Evolutionary conservation across 352 stramenopile species (phyloP), one percentile per base, ranked within the genome.

Genomic region (Ophiocytium majus): DNA sequence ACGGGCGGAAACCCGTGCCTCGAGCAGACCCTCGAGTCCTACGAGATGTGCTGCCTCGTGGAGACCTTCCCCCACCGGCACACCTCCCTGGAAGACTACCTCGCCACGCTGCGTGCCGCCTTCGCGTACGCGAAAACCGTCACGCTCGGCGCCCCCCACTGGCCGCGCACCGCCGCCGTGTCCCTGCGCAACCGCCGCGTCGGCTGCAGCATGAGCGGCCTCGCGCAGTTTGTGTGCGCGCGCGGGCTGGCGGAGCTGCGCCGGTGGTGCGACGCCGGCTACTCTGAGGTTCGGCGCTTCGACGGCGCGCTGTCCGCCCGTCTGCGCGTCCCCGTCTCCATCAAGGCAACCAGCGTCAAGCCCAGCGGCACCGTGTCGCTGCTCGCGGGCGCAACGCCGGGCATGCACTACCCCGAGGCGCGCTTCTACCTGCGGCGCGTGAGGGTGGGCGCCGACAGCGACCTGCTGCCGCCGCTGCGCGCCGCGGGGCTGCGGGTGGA

Each of bases 11-110:
- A 98, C 83, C 94, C 95, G 19, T 98, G 94, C 80, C 88, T 98
- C 14, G 95, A 98, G 89, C 94, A 97, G 85, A 92, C 91, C 9
- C 84, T 93, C 28, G 91, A 98, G 90, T 97, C 93, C 63, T 97
- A 97, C 88, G 95, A 98, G 88, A 95, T 98, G 90, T 98, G 95
- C 86, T 97, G 95, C 63, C 91, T 98, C n/a, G 95, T 98, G 10
- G 95, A 98, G 90, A 98, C 95, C 0, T 97, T 98, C 88, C 95
- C 95, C n/a, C 88, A 86, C 76, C 86, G 81, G 84, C 84, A 88
- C 50, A 74, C 80, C 32, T 82, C 85, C 32, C 79, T 97, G 0
- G 92, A 97, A 14, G 94, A 98, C 80, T 98, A 93, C 89, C 63
- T 94, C 31, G 89, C 93, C 83, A 98, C 94, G 32, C 90, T 88